Evolutionary conservation across 352 stramenopile genomes (phyloP), one percentile per base, ranked within the genome.

Genomic region (Aphanomyces stellatus): DNA sequence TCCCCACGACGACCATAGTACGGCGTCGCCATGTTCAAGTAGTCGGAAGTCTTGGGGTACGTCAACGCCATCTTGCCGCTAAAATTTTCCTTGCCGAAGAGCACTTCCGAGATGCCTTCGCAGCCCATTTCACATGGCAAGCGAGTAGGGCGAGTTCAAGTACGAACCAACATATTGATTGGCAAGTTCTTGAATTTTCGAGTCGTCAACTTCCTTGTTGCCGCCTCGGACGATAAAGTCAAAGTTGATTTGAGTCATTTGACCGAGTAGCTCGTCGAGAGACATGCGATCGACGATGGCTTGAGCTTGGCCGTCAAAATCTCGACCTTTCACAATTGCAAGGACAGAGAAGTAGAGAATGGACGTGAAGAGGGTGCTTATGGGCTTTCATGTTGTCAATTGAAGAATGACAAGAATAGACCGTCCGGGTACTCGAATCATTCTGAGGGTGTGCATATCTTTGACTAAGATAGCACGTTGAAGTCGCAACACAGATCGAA

Each of bases 201-300:
- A 64, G 33, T 84, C 67, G 51, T 84, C 72, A 22, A 82, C 71
- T 27, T 83, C 75, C n/a, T 70, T 79, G 53, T 87, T 70, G 49
- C 71, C 71, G 37, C 69, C 49, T 49, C 88, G 69, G 30, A 66
- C 55, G 31, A 95, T 66, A 31, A 75, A 64, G 35, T 75, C 74
- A 51, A 95, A 80, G 65, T 90, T 86, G 72, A 95, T 82, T 71
- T 95, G 86, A 24, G 80, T 82, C 84, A 95, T 91, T 72, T 95
- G 86, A 10, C 82, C 82, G 40, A 95, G 71, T 49, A 87, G 81
- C 19, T 85, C 76, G 35, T 88, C 80, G 24, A 83, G 69, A 30
- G 65, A 75, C 72, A 60, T 60, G 7, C 15, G 3, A 8, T 30
- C 51, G 27, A 60, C 51, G 13, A 22, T 37, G 51, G 25, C 51